Conservation (phyloP, 768 basidiomycete genomes). For the Lentinula aciculospora region DNA sequence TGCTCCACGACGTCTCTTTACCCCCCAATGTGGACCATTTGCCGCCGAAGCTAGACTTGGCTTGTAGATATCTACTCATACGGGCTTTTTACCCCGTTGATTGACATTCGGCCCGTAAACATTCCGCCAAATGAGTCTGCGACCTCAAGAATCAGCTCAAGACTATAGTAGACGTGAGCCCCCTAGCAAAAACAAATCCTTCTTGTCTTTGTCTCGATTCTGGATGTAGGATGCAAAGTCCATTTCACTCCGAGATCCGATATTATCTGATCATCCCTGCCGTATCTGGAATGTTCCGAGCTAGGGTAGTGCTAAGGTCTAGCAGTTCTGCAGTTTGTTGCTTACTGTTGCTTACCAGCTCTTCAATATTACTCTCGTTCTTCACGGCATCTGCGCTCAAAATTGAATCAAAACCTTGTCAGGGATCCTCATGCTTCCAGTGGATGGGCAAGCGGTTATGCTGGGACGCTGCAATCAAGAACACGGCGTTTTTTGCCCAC, state of each 20-base stretch:
- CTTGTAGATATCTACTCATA: too few species aligned
- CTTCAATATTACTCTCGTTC: background rate
- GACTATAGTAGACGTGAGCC: background rate
- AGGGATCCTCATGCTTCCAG: background rate
- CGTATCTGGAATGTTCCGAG: background rate
- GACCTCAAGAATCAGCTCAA: background rate
- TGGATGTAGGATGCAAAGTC: too few species aligned
- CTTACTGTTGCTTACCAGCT: background rate
- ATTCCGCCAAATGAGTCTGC: too few species aligned
- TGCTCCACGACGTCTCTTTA: background rate
- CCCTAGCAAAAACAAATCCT: too few species aligned
- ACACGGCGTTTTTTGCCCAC: conserved; percentile 6
- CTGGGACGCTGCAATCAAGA: conserved; percentile 1
- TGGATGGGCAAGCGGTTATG: conserved; percentile 3
- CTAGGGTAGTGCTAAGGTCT: too few species aligned
- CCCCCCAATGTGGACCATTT: background rate
- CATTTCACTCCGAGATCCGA: too few species aligned
- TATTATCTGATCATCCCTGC: background rate
- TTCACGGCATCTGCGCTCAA: background rate
- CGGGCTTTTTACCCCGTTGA: background rate
- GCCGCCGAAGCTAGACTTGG: too few species aligned
- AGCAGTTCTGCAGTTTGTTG: background rate
- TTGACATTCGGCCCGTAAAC: conserved; percentile 2
- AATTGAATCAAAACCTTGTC: background rate
- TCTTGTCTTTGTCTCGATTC: too few species aligned